A percentile compares a stretch with the other conserved stretches of the same genome.
These are phyloP conservation scores for Haplographium delicatum DNA, from an alignment of 495 filamentous ascomycete species.

Conservation along the genomic window DNA sequence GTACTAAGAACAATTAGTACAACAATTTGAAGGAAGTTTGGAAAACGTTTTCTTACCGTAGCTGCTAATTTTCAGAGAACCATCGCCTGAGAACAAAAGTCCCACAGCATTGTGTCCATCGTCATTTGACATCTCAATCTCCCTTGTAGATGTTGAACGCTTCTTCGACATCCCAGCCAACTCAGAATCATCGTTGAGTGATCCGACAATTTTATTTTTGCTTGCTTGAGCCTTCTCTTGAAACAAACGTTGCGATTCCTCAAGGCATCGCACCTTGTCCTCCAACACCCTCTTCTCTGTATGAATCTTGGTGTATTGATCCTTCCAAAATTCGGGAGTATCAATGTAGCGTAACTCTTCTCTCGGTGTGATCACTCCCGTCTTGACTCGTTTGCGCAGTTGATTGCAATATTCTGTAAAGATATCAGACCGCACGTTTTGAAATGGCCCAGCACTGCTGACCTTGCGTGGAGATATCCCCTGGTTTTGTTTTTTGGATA, in stretches of 20 bases:
- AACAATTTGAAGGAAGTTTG: not conserved
- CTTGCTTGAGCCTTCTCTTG: no score
- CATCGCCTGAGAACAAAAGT: not conserved
- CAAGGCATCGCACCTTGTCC: slow-evolving; percentile 34
- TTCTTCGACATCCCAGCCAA: not conserved
- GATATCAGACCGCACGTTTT: not conserved
- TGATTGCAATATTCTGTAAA: slow-evolving; percentile 36
- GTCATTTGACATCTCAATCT: not conserved
- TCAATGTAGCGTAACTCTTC: slow-evolving; percentile 32
- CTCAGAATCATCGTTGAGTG: no score
- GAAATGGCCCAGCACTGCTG: no score
- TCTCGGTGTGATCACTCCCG: not conserved
- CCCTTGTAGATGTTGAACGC: not conserved
- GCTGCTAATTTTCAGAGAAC: slow-evolving; percentile 5
- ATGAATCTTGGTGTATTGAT: slow-evolving; percentile 41
- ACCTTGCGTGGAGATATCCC: slow-evolving; percentile 34
- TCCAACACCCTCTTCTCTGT: slow-evolving; percentile 39
- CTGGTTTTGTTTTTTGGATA: slow-evolving; percentile 41
- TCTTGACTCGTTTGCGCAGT: slow-evolving; percentile 35
- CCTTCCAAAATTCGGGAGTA: slow-evolving; percentile 45
- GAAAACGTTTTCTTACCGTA: slow-evolving; percentile 11
- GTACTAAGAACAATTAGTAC: slow-evolving; percentile 8
- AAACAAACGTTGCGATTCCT: no score
- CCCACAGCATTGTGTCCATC: not conserved
- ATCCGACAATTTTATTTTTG: no score